Conservation (phyloP, 2,329 filamentous ascomycete genomes). For the Onygenales sp. region DNA sequence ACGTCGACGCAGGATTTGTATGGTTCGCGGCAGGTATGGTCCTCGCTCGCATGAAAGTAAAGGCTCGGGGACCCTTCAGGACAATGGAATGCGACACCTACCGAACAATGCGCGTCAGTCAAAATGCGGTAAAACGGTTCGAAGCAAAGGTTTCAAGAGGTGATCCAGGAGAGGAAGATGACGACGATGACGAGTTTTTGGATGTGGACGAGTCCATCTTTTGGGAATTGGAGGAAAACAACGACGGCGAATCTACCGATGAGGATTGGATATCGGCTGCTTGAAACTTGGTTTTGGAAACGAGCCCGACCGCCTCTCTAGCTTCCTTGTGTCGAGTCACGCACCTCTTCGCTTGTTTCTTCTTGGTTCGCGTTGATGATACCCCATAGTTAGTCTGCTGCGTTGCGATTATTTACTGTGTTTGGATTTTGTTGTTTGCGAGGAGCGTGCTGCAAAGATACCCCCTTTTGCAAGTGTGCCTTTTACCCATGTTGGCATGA, state of each 20-base stretch:
- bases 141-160: neutral
- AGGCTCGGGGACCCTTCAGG: conserved; percentile 5
- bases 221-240: neutral
- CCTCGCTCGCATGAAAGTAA: conserved; percentile 23
- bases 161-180: neutral
- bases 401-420: too few relatives aligned
- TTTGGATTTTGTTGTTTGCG: too few relatives aligned
- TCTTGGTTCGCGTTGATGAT: too few relatives aligned
- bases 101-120: conserved; percentile 4
- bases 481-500: too few relatives aligned
- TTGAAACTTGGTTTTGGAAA: neutral
- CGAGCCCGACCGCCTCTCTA: neutral
- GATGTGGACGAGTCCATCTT: conserved; percentile 5
- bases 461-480: too few relatives aligned
- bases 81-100: conserved; percentile 5
- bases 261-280: neutral
- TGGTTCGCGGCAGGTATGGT: conserved; percentile 19
- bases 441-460: too few relatives aligned
- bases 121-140: conserved; percentile 5
- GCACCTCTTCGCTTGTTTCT: neutral
- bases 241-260: neutral
- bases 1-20: conserved; percentile 5
- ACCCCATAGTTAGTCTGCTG: too few relatives aligned
- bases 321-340: neutral
- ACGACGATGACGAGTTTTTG: conserved; percentile 6